Evolutionary conservation across 2,329 filamentous ascomycete species (phyloP).

Genomic region (Diaporthe aspalathi): DNA sequence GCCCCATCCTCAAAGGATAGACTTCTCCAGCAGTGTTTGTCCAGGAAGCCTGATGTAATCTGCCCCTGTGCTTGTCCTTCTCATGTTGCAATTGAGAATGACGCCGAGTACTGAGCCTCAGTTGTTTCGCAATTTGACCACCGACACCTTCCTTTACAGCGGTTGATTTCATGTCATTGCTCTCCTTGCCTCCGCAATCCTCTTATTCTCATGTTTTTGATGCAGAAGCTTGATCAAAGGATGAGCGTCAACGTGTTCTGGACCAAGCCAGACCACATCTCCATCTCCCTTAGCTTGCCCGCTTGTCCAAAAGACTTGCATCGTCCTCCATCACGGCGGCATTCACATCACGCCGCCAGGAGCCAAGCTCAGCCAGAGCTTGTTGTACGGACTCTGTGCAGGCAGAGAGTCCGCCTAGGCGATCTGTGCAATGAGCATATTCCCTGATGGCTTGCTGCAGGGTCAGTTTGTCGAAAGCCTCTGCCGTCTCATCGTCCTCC

Average conservation of each 20-base stretch:
- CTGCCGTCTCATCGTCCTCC: background rate
- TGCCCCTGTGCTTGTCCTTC: background rate
- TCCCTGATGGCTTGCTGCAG: conserved; percentile 21
- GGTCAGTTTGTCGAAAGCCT: conserved; percentile 22
- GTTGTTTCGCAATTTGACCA: background rate
- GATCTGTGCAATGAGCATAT: background rate
- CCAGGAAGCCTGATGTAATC: background rate
- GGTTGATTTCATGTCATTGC: no score
- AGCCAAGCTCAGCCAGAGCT: background rate
- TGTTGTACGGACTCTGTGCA: background rate
- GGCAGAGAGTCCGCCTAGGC: background rate
- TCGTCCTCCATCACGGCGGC: conserved; percentile 21
- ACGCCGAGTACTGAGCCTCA: no score
- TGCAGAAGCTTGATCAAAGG: no score
- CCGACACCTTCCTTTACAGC: background rate
- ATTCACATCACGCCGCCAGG: conserved; percentile 24
- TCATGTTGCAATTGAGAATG: background rate
- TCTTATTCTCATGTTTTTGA: no score
- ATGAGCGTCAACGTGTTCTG: background rate
- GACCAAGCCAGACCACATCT: background rate
- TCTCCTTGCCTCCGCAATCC: no score
- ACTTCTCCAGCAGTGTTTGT: background rate
- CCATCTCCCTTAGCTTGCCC: background rate
- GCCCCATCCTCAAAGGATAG: background rate
- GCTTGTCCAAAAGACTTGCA: background rate